phyloP scores from a whole-genome alignment of 495 filamentous ascomycete genomes.

The Lasiosphaeriaceae sp. region DNA sequence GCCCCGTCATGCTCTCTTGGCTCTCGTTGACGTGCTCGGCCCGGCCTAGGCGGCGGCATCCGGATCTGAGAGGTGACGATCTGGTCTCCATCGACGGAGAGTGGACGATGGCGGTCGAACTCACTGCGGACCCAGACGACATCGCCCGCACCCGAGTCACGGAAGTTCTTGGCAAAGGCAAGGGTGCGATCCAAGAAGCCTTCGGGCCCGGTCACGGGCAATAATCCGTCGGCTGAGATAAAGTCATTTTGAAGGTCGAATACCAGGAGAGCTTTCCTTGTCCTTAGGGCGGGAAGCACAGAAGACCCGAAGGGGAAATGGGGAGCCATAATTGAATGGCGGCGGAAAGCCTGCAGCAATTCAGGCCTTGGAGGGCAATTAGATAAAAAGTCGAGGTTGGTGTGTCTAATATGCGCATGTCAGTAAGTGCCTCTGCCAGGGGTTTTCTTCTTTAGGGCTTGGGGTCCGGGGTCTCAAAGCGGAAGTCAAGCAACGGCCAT shows the following conservation, averaged over 20 bases:
- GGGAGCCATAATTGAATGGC: conserved; percentile 13
- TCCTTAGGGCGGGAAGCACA: conserved; percentile 48
- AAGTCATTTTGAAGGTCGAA: conserved; percentile 95
- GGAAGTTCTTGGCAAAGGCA: conserved; percentile 66
- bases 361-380: neutral
- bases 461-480: neutral
- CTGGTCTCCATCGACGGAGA: conserved; percentile 47
- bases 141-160: conserved; percentile 60
- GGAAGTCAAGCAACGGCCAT: neutral
- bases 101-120: conserved; percentile 57
- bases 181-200: conserved; percentile 66
- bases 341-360: neutral
- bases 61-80: conserved; percentile 36
- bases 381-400: neutral
- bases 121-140: conserved; percentile 85
- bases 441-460: neutral
- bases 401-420: neutral
- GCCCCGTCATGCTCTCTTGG: conserved; percentile 28
- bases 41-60: conserved; percentile 9
- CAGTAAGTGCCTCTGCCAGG: neutral
- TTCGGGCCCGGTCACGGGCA: conserved; percentile 60
- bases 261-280: conserved; percentile 78
- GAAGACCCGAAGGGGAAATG: conserved; percentile 49
- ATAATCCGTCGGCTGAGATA: conserved; percentile 61
- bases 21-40: conserved; percentile 12